Evolutionary conservation across 2,329 filamentous ascomycete genomes (phyloP), one percentile per base, ranked within the genome.

Genomic region (Diaporthe humulicola): DNA sequence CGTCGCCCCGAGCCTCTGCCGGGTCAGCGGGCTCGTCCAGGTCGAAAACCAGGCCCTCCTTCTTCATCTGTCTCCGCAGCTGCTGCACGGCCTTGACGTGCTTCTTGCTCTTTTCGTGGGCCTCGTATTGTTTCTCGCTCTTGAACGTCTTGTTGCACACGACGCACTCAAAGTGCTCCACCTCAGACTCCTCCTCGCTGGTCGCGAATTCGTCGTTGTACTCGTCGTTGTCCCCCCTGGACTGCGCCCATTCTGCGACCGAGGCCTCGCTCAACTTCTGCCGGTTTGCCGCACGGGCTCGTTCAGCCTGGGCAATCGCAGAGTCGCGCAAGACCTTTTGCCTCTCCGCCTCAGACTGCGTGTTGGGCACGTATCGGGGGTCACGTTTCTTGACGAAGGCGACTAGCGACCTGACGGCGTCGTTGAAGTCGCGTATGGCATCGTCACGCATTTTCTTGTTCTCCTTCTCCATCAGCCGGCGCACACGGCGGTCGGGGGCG

Each of bases 81-180:
- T 95, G 90, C 78, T 96, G 93, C 9, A 98, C 89, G 3, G 95
- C 93, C 82, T 98, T 98, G 76, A 93, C 84, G 80, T 99, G 97
- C 84, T 98, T 99, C 83, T 98, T 99, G 87, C 96, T 98, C 85
- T 93, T 95, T 85, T 98, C 96, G 80, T 99, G 97, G 4, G 94
- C 93, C 80, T 97, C 92, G 76, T 94, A 95, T 81, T 98, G 96
- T 78, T 95, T 95, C 81, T 98, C 94, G 80, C 96, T 98, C 84
- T 98, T 91, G 85, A 98, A 99, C 0, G 85, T 89, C 78, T 94
- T 95, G 78, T 91, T 90, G 83, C 97, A 98, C 6, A 92, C 90
- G 3, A 93, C 90, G 81, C 97, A 98, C 79, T 92, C 92, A 71
- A 94, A 90, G 40, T 91, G 85, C 77, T 93, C 89, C 4, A 89